Conservation (phyloP, 768 basidiomycete species). For the Suillus hirtellus region DNA sequence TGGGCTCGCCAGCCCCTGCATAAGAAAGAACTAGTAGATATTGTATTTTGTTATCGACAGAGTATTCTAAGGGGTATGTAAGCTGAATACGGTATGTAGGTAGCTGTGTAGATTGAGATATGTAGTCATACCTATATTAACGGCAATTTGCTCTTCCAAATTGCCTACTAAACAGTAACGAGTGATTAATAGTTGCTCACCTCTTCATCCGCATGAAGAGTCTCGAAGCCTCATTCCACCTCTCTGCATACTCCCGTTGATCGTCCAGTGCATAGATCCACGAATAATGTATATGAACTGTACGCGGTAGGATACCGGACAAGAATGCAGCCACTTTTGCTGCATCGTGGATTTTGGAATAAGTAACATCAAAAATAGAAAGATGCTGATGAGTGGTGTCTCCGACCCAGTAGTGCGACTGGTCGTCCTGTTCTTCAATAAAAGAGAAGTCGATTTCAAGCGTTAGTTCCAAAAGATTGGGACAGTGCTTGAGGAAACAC, state of each 20-base stretch:
- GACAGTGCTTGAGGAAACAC: slow-evolving; percentile 21
- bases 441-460: slow-evolving; percentile 24
- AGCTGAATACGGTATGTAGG: background rate
- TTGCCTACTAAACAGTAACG: background rate
- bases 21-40: background rate
- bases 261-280: slow-evolving; percentile 18
- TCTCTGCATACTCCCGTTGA: slow-evolving; percentile 13
- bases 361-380: slow-evolving; percentile 11
- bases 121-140: background rate
- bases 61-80: background rate
- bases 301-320: slow-evolving; percentile 25
- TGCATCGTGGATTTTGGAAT: slow-evolving; percentile 23
- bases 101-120: background rate
- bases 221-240: slow-evolving; percentile 26
- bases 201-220: slow-evolving; percentile 20
- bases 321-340: slow-evolving; percentile 26
- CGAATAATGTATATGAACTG: slow-evolving; percentile 13
- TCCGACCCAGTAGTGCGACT: background rate
- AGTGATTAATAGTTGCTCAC: background rate
- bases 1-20: background rate
- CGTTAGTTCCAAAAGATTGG: slow-evolving; percentile 13
- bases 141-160: background rate
- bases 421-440: slow-evolving; percentile 17
- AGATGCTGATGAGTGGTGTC: background rate
- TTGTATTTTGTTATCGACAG: background rate